Percentiles rank a stretch among this genome's conserved stretches.
Evolutionary conservation across 108 stramenopile species (phyloP).

Genomic region (Discostella stelligeroides): DNA sequence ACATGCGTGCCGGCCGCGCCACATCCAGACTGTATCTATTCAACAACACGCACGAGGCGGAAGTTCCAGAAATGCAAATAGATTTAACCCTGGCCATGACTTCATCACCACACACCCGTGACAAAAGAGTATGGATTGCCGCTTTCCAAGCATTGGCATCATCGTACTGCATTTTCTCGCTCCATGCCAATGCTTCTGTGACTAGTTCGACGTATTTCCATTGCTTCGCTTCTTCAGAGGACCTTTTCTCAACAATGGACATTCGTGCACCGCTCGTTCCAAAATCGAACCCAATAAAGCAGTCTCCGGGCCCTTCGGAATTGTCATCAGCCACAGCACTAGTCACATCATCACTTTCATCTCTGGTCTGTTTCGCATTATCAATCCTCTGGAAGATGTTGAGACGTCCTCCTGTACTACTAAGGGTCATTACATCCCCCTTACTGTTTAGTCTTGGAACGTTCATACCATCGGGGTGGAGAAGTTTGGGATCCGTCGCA

Average conservation of each 20-base stretch:
- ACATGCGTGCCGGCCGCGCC: slow-evolving; percentile 66
- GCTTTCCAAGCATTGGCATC: slow-evolving; percentile 69
- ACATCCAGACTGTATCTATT: slow-evolving; percentile 43
- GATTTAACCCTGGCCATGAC: slow-evolving; percentile 52
- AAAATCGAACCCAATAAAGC: slow-evolving; percentile 52
- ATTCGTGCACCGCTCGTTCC: slow-evolving; percentile 82
- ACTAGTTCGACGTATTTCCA: slow-evolving; percentile 60
- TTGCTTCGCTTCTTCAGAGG: not conserved
- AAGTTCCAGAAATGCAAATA: slow-evolving; percentile 85
- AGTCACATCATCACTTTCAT: not conserved
- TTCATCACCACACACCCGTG: slow-evolving; percentile 35
- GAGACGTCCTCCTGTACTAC: slow-evolving; percentile 8
- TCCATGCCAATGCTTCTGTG: slow-evolving; percentile 65
- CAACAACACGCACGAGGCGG: slow-evolving; percentile 75
- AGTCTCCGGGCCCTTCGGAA: slow-evolving; percentile 19
- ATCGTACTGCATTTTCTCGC: slow-evolving; percentile 56
- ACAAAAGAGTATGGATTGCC: slow-evolving; percentile 61
- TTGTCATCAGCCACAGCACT: not conserved
- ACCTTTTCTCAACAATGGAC: slow-evolving; percentile 66
- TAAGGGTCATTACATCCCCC: slow-evolving; percentile 34
- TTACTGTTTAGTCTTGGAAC: slow-evolving; percentile 31
- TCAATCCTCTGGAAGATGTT: slow-evolving; percentile 53
- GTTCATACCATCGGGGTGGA: slow-evolving; percentile 49
- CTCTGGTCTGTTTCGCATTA: slow-evolving; percentile 7
- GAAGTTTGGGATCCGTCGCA: slow-evolving; percentile 24